Base-by-base conservation (phyloP, 164 flowering plant species). In the Paratinospora sagittata region DNA sequence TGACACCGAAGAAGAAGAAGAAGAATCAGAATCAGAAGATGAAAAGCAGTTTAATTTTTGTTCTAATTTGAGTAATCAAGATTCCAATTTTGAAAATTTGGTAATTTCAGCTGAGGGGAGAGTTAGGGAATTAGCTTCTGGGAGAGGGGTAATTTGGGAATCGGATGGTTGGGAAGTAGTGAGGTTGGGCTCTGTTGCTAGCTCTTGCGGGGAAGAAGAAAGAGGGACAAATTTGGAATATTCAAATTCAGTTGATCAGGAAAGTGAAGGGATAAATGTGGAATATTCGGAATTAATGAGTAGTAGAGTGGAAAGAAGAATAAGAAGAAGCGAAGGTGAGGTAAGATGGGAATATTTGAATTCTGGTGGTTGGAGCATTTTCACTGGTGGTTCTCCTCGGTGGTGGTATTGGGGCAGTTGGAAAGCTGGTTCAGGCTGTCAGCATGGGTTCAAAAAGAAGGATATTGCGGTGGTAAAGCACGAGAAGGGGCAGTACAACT, bases 141-240 rank as follows among this genome's bases (percentile, higher is more conserved):
- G 8, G 0, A 17, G 41, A 72, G 79, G 86, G 82, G 78, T 72
- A 72, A 63, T 71, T 76, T 87, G 93, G 93, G 91, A 86, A 78
- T 76, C 85, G 12, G 84, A 83, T 19, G 90, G 87, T 34, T 89
- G 93, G 90, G 72, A 69, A 65, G 78, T 17, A 58, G 85, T 85
- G 45, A 83, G 66, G 27, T 71, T 67, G 33, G 27, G 61, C 10
- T 41, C 11, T 27, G 30, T 45, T 41, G 24, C 72, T n/a, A 66
- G 39, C 49, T 36, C 74, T 33, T 71, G 60, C 3, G 67, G 12
- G 3, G 78, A 65, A 6, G 52, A 36, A 27, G 27, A 21, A 16
- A 71, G 19, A 55, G 78, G 83, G 80, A 43, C 70, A 67, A 72
- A 65, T 63, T 70, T 26, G 81, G 84, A 67, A 82, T 75, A 67